phyloP scores from a whole-genome alignment of 2,329 filamentous ascomycete species.

The Colletotrichum sp. region DNA sequence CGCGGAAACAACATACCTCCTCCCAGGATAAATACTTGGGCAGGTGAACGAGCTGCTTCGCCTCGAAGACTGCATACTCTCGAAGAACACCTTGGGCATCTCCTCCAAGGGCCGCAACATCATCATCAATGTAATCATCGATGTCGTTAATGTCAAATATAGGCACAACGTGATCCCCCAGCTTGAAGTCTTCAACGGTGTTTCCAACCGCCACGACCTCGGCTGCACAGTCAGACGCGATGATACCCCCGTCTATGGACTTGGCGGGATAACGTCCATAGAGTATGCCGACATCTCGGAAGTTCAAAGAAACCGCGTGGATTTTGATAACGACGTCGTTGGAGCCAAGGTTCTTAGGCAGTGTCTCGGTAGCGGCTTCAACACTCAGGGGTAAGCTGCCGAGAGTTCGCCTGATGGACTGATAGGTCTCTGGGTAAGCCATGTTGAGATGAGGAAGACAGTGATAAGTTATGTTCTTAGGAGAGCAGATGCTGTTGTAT shows the following conservation, averaged over 20 bases:
- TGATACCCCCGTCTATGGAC: constrained; percentile 20
- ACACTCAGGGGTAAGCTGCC: background rate
- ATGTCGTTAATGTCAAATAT: background rate
- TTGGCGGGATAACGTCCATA: constrained; percentile 26
- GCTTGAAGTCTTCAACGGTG: constrained; percentile 22
- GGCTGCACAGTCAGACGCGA: constrained; percentile 24
- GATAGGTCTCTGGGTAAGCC: background rate
- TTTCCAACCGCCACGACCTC: constrained; percentile 27
- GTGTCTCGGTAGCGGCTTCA: background rate
- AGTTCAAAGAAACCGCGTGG: constrained; percentile 18
- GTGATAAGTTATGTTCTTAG: background rate
- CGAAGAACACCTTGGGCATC: constrained; percentile 24
- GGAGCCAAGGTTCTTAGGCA: background rate
- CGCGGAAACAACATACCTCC: background rate
- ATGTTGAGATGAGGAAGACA: background rate
- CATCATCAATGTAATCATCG: constrained; percentile 8
- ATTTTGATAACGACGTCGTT: background rate
- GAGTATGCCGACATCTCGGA: constrained; percentile 30
- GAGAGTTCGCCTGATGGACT: background rate
- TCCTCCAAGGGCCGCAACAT: constrained; percentile 19
- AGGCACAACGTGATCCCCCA: constrained; percentile 25
- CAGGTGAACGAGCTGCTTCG: constrained; percentile 22
- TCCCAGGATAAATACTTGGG: constrained; percentile 1
- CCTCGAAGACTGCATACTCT: constrained; percentile 27
- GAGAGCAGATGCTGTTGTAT: background rate